Conservation (phyloP, 2,329 filamentous ascomycete genomes). For the Arthrobotrys entomopaga region DNA sequence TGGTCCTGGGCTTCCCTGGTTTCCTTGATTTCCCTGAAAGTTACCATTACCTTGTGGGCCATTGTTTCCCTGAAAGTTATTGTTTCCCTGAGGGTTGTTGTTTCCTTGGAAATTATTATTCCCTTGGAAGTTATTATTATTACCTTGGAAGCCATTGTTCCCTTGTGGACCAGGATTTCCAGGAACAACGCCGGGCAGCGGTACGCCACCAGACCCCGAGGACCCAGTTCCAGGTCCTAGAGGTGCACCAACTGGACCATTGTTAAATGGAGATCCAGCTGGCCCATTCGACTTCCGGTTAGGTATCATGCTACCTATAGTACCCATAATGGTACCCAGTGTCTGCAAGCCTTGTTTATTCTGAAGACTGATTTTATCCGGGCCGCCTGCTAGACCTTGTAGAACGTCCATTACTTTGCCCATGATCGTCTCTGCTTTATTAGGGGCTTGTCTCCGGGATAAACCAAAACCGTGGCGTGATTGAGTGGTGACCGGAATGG, state of each 20-base stretch:
- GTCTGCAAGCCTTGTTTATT: not conserved
- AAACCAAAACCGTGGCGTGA: not conserved
- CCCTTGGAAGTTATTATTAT: no score
- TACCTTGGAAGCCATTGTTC: not conserved
- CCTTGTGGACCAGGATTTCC: not conserved
- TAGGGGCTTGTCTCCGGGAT: not conserved
- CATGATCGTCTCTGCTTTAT: conserved; percentile 5
- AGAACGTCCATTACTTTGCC: conserved; percentile 13
- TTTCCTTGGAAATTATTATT: not conserved
- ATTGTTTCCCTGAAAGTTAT: not conserved
- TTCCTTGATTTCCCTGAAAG: not conserved
- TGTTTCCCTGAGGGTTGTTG: not conserved
- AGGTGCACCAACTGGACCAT: not conserved
- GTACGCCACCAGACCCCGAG: not conserved
- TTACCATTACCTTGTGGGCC: not conserved
- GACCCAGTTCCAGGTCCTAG: not conserved
- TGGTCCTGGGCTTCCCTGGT: not conserved
- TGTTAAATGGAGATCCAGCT: not conserved
- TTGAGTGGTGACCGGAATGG: not conserved
- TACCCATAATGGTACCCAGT: not conserved
- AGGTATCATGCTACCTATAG: conserved; percentile 3
- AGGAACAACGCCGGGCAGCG: not conserved
- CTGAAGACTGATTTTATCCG: not conserved
- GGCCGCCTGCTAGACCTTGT: conserved; percentile 6
- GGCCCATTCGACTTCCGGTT: not conserved